These are phyloP conservation scores for Plasmopara viticola DNA, from an alignment of 352 stramenopile genomes.

Conservation along the genomic window DNA sequence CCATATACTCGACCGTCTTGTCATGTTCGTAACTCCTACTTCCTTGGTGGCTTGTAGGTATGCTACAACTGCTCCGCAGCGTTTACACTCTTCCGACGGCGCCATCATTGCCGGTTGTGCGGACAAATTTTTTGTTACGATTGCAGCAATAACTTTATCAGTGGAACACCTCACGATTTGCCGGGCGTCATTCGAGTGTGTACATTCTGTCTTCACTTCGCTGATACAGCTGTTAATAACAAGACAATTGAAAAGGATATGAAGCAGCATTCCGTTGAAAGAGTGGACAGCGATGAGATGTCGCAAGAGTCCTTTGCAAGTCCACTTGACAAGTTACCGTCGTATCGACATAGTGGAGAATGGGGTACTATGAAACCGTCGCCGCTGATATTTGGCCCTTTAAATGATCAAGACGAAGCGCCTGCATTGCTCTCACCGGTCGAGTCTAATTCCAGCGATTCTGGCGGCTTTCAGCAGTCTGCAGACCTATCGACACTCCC, in stretches of 20 bases:
- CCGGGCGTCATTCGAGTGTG: constrained; percentile 59
- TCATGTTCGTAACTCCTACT: neutral
- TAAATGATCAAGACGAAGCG: constrained; percentile 16
- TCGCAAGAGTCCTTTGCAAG: constrained; percentile 11
- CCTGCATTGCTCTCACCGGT: constrained; percentile 23
- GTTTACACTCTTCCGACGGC: constrained; percentile 77
- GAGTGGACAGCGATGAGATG: constrained; percentile 19
- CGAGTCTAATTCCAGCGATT: constrained; percentile 26
- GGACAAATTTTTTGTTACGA: constrained; percentile 84
- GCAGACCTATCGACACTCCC: constrained; percentile 8
- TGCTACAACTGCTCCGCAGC: constrained; percentile 74
- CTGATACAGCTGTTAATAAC: constrained; percentile 36
- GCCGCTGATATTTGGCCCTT: constrained; percentile 32
- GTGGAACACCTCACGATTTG: constrained; percentile 53
- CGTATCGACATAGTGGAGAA: constrained; percentile 16
- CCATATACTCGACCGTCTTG: neutral
- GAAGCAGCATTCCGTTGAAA: constrained; percentile 13
- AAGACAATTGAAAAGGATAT: constrained; percentile 14
- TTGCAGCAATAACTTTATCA: constrained; percentile 74
- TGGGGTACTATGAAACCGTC: constrained; percentile 21
- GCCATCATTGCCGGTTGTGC: constrained; percentile 84
- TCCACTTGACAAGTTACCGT: constrained; percentile 18
- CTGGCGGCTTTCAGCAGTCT: constrained; percentile 7
- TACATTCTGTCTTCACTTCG: constrained; percentile 61
- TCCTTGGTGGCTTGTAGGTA: constrained; percentile 26